A percentile compares a stretch with the other conserved stretches of the same genome.
Conservation (phyloP, 805 yeast species). For the Metschnikowia arizonensis region DNA sequence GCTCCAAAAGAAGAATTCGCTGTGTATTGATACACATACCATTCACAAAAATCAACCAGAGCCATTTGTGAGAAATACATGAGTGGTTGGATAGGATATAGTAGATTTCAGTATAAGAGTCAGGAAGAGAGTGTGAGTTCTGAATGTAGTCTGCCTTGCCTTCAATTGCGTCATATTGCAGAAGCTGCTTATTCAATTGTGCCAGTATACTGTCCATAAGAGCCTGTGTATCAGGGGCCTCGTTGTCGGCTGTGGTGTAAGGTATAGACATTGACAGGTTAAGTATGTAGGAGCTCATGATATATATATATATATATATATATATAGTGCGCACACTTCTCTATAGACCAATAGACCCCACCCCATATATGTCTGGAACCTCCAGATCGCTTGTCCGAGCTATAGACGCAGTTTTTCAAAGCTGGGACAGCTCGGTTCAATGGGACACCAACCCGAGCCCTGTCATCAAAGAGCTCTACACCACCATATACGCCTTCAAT, state of each 20-base stretch:
- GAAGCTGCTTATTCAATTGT: constrained; percentile 7
- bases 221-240: neutral
- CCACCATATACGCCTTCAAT: constrained; percentile 14
- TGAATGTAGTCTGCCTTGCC: constrained; percentile 3
- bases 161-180: neutral
- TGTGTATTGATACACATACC: neutral
- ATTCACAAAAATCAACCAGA: constrained; percentile 10
- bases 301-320: no score
- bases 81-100: constrained; percentile 10
- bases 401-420: constrained; percentile 10
- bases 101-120: constrained; percentile 10
- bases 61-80: constrained; percentile 7
- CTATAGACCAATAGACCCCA: neutral
- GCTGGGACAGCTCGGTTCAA: constrained; percentile 13
- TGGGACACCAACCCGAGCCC: constrained; percentile 12
- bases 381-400: constrained; percentile 17
- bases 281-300: neutral
- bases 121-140: constrained; percentile 11
- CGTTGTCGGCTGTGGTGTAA: neutral
- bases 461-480: constrained; percentile 12
- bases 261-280: neutral
- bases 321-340: neutral
- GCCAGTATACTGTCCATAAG: neutral
- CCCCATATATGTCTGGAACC: constrained; percentile 14
- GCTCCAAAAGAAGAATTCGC: neutral